Conservation (phyloP, 106 monocot genomes). For the Dactylorhiza incarnata region DNA sequence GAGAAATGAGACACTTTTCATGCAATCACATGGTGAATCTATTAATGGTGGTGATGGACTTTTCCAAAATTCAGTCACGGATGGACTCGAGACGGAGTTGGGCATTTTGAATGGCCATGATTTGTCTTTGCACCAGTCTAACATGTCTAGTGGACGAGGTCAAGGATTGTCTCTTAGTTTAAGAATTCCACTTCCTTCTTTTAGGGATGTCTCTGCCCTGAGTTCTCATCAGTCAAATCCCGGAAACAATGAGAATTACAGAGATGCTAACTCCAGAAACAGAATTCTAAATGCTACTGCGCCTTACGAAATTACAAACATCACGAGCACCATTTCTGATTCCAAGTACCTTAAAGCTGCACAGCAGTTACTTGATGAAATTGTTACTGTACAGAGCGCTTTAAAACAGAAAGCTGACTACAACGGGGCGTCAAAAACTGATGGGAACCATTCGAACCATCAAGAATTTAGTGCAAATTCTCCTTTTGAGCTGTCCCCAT, state of each 20-base stretch:
- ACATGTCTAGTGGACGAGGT: constrained; percentile 3
- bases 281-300: constrained; percentile 25
- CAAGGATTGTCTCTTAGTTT: constrained; percentile 86
- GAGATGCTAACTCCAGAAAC: constrained; percentile 37
- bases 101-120: constrained; percentile 35
- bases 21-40: constrained; percentile 26
- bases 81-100: constrained; percentile 32
- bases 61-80: constrained; percentile 16
- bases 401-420: constrained; percentile 52
- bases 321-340: constrained; percentile 40
- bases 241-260: neutral
- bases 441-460: constrained; percentile 25
- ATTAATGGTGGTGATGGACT: constrained; percentile 21
- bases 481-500: constrained; percentile 37
- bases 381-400: constrained; percentile 64
- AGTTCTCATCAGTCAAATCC: constrained; percentile 22
- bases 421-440: constrained; percentile 41
- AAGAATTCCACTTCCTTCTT: constrained; percentile 49
- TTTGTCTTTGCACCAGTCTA: neutral
- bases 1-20: constrained; percentile 39
- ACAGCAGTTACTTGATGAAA: constrained; percentile 73
- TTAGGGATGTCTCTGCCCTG: constrained; percentile 39
- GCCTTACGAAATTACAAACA: constrained; percentile 30
- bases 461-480: constrained; percentile 32
- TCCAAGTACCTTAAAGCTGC: constrained; percentile 81